These are phyloP conservation scores for Jacaranda mimosifolia DNA, from an alignment of 257 asterid genomes.

Conservation along the genomic window DNA sequence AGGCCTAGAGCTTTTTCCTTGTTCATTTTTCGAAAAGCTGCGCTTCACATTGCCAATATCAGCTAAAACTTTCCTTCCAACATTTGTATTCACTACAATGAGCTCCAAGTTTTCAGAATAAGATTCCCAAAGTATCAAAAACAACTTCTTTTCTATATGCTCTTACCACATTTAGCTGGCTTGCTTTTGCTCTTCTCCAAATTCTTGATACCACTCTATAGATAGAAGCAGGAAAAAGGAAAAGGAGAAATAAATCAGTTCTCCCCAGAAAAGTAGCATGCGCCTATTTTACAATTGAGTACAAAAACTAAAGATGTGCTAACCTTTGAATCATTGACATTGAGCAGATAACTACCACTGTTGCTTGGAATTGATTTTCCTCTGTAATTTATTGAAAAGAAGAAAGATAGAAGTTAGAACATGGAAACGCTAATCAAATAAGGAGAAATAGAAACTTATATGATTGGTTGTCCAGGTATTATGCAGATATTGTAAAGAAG, in stretches of 20 bases:
- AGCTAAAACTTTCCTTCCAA: constrained; percentile 73
- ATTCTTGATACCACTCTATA: constrained; percentile 53
- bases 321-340: constrained; percentile 56
- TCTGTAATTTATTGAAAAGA: constrained; percentile 35
- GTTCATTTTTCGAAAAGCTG: constrained; percentile 52
- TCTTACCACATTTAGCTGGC: constrained; percentile 55
- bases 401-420: background rate
- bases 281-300: background rate
- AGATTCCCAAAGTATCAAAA: constrained; percentile 17
- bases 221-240: constrained; percentile 32
- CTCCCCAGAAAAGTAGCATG: constrained; percentile 11
- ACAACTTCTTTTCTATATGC: constrained; percentile 11
- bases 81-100: constrained; percentile 60
- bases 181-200: constrained; percentile 60
- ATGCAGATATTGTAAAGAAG: background rate
- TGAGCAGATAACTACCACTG: constrained; percentile 32
- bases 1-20: constrained; percentile 46
- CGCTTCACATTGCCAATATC: constrained; percentile 81
- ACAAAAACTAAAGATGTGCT: constrained; percentile 22
- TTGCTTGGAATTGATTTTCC: constrained; percentile 45
- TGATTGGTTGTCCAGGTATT: background rate
- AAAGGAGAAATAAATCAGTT: constrained; percentile 25
- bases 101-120: constrained; percentile 31
- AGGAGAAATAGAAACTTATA: background rate
- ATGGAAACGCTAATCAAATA: constrained; percentile 4